Conservation (phyloP, 1,139 yeast genomes). For the Yamadazyma sp. region DNA sequence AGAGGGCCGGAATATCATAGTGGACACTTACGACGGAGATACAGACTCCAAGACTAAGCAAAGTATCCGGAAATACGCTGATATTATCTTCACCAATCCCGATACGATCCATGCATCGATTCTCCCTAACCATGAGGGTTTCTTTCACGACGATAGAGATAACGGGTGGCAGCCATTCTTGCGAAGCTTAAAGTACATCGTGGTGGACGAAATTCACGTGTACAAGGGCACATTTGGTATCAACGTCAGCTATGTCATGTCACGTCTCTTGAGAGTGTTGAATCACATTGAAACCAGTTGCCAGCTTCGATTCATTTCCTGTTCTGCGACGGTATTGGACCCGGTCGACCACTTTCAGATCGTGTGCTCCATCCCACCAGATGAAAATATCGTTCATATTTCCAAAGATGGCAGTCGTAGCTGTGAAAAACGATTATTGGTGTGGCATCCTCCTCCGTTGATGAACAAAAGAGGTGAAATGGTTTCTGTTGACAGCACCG, state of each 20-base stretch:
- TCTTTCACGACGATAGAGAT: conserved; percentile 13
- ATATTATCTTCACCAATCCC: conserved; percentile 89
- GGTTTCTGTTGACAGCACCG: conserved; percentile 11
- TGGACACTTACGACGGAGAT: conserved; percentile 93
- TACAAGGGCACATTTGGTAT: conserved; percentile 91
- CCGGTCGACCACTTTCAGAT: conserved; percentile 71
- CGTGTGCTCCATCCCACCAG: conserved; percentile 62
- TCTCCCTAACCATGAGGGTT: conserved; percentile 62
- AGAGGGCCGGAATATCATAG: conserved; percentile 36
- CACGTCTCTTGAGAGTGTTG: conserved; percentile 50
- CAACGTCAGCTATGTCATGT: conserved; percentile 82
- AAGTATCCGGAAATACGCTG: conserved; percentile 58
- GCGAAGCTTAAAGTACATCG: conserved; percentile 63
- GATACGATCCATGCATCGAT: conserved; percentile 88
- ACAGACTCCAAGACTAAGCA: conserved; percentile 60
- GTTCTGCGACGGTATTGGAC: conserved; percentile 86
- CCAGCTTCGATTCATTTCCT: conserved; percentile 63
- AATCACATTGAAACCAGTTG: conserved; percentile 11
- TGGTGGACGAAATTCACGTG: conserved; percentile 87
- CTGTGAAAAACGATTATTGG: conserved; percentile 69
- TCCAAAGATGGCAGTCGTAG: conserved; percentile 85
- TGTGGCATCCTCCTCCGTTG: conserved; percentile 80
- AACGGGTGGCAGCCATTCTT: conserved; percentile 70
- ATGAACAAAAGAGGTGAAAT: conserved; percentile 58
- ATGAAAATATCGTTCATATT: conserved; percentile 50